Base-by-base conservation (phyloP, 2,329 filamentous ascomycete genomes). In the Tolypocladium album region DNA sequence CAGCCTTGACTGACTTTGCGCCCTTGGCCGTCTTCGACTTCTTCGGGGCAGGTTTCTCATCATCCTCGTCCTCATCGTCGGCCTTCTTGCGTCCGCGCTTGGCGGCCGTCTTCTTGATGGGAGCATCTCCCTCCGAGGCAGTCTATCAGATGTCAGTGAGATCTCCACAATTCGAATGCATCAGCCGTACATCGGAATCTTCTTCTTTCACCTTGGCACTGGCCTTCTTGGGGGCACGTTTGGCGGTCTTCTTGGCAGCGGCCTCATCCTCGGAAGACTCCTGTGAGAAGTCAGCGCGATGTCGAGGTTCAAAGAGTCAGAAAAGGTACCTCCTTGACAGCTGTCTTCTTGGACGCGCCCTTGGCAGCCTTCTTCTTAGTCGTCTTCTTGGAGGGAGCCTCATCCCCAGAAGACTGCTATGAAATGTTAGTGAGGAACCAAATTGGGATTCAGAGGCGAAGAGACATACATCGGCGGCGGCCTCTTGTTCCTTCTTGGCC, bases 71-170 rank as follows among this genome's bases (percentile, higher is more conserved):
- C 17, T 72, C 70, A 4, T 69, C 68, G 8, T 66, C 69, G n/a
- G 63, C 68, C 64, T 73, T 74, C 66, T 73, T 74, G 55, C 70
- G 69, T 24, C 68, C 68, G 58, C 71, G 68, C 65, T 75, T 74
- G 42, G 69, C 64, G 62, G 72, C 67, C 56, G 71, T 70, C 65
- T 72, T 70, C 47, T 70, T 69, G 6, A 65, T 69, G 56, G 70
- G 64, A 36, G 68, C 27, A 52, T 52, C 47, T 27, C 11, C 47
- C 27, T 52, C 47, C n/a, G 47, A 52, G 27, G 27, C 47, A 11
- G 27, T 31, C 47, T 52, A 34, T 20, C 3, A 20, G 3, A 34
- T 12, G 27, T 52, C 17, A 52, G 47, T n/a, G 47, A n/a, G 27
- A 12, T n/a, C 12, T 34, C 3, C 27, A n/a, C 7, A 20, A 34